Evolutionary conservation across 306 rosid species (phyloP), one percentile per base, ranked within the genome.

Genomic region (Senna siamea): DNA sequence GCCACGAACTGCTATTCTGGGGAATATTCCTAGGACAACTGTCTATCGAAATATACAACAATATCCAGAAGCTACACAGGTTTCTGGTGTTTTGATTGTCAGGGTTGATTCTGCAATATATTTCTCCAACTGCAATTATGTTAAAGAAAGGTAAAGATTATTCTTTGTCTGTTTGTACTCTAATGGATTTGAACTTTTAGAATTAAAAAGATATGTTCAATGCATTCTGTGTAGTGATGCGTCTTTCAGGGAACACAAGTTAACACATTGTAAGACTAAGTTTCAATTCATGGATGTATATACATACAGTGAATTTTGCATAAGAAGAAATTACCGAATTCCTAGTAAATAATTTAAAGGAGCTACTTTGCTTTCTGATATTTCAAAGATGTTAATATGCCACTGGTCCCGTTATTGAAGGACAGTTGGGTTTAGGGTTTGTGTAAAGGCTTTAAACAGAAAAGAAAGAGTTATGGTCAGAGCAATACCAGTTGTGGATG

Each of bases 61-160:
- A 72, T 94, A 94, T 67, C 96, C 99, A 28, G 92, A 92, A 62
- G 96, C 97, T 73, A 84, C 82, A 22, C 89, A 83, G 85, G 75
- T 90, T 84, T 86, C 89, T 0, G 97, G 97, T 6, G 82, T 89
- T 30, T 66, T 94, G 87, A 91, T 94, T 71, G 90, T 94, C 23
- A 87, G 99, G 77, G 93, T 92, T 18, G 99, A 94, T 60, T 94
- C 99, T 46, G 99, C 99, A 7, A 80, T 94, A 69, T 92, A 94
- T 82, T 94, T 94, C 70, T 94, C 97, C 81, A 94, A 94, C 85
- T 94, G 97, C 72, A 92, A 92, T 40, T 92, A 94, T 80, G 84
- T 89, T 17, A 94, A 81, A 75, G 99, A 94, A 81, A 94, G 99
- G 99, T 91, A 84, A 35, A 70, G 6, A 63, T 53, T 52, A 35